Percentiles rank a stretch among this genome's conserved stretches.
phyloP scores from a whole-genome alignment of 2,329 filamentous ascomycete genomes.

The Cladosporium halotolerans region DNA sequence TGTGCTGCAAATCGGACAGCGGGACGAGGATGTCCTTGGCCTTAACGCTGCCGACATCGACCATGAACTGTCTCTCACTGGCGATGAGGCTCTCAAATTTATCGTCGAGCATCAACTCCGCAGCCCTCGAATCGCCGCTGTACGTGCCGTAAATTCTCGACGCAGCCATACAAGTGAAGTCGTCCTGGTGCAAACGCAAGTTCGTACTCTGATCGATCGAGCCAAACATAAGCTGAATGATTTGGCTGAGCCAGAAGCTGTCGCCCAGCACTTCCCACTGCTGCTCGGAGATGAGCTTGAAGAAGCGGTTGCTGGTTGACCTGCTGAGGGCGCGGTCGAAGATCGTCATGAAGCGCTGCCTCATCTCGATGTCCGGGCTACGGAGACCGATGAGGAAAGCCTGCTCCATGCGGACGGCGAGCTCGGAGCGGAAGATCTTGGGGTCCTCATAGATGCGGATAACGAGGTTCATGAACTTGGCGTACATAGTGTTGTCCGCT shows the following conservation, averaged over 20 bases:
- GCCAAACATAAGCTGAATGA: conserved; percentile 85
- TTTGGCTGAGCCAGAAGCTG: conserved; percentile 95
- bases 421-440: conserved; percentile 87
- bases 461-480: conserved; percentile 89
- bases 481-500: conserved; percentile 74
- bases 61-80: conserved; percentile 74
- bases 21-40: conserved; percentile 85
- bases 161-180: conserved; percentile 71
- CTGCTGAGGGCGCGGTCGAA: conserved; percentile 94
- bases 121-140: conserved; percentile 58
- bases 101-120: conserved; percentile 68
- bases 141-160: conserved; percentile 70
- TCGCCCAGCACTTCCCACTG: conserved; percentile 96
- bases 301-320: conserved; percentile 78
- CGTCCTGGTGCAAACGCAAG: conserved; percentile 72
- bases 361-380: conserved; percentile 91
- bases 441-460: conserved; percentile 98
- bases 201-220: conserved; percentile 79
- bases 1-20: conserved; percentile 84
- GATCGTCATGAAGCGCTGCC: conserved; percentile 91
- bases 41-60: conserved; percentile 77
- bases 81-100: conserved; percentile 73
- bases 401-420: conserved; percentile 95
- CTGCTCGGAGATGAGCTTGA: conserved; percentile 82
- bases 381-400: conserved; percentile 94